These are phyloP conservation scores for Chlorella sp. DNA, from an alignment of 139 green algal genomes.

Conservation along the genomic window DNA sequence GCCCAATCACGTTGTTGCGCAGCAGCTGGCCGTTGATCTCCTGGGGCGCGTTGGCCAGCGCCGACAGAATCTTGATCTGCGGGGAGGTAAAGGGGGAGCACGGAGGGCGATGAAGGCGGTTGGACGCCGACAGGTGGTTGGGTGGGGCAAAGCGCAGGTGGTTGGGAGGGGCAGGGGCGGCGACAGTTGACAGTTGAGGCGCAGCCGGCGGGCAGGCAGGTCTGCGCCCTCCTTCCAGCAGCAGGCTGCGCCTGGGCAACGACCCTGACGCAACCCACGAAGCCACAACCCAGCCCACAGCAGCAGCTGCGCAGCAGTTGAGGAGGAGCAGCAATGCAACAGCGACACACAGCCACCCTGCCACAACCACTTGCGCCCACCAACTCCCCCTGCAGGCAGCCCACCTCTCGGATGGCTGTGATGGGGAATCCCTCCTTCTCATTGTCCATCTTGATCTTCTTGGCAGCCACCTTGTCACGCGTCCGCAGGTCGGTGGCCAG, in stretches of 20 bases:
- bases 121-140: background rate
- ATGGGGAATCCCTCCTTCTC: slow-evolving; percentile 99
- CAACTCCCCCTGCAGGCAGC: background rate
- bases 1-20: slow-evolving; percentile 94
- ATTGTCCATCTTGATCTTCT: slow-evolving; percentile 99
- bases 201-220: too few species aligned
- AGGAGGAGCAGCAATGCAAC: background rate
- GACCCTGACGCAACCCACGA: too few species aligned
- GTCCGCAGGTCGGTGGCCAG: slow-evolving; percentile 52
- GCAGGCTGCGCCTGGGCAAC: too few species aligned
- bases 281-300: too few species aligned
- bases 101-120: background rate
- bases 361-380: background rate
- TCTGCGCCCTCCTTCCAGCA: too few species aligned
- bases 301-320: background rate
- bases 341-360: background rate
- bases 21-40: slow-evolving; percentile 50
- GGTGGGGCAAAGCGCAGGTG: background rate
- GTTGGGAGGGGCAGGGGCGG: too few species aligned
- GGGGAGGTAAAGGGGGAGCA: background rate
- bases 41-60: slow-evolving; percentile 24
- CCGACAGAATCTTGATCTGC: slow-evolving; percentile 95
- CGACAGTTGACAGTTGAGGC: too few species aligned
- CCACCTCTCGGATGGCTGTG: slow-evolving; percentile 93
- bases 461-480: slow-evolving; percentile 85